Evolutionary conservation across 257 asterid genomes (phyloP).

Genomic region (Leonotis leonurus): DNA sequence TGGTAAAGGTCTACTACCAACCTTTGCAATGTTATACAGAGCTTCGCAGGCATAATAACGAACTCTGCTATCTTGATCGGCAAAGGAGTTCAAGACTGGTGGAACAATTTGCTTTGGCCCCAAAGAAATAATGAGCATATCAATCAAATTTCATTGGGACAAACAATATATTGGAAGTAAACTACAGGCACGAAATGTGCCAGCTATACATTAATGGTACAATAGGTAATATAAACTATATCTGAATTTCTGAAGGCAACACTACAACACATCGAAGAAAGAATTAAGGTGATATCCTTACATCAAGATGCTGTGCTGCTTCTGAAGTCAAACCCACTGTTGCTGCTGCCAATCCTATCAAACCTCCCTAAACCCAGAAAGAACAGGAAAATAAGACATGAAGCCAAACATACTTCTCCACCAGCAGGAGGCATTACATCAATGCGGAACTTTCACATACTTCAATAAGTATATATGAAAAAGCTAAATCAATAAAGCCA

Average conservation of each 20-base stretch:
- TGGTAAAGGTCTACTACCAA: conserved; percentile 22
- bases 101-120: conserved; percentile 86
- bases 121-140: conserved; percentile 17
- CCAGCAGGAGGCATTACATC: background rate
- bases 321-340: conserved; percentile 90
- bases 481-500: background rate
- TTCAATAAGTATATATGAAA: background rate
- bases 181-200: conserved; percentile 1
- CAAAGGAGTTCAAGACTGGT: conserved; percentile 83
- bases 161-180: background rate
- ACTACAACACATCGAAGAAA: background rate
- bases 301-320: conserved; percentile 95
- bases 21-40: conserved; percentile 97
- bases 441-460: background rate
- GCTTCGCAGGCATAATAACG: conserved; percentile 99
- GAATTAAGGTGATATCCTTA: conserved; percentile 22
- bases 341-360: conserved; percentile 99
- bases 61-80: conserved; percentile 97
- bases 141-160: background rate
- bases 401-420: conserved; percentile 2
- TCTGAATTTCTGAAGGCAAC: background rate
- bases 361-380: conserved; percentile 62
- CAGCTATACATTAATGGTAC: background rate
- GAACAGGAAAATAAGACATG: background rate
- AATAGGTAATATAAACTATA: background rate